A percentile compares a stretch with the other conserved stretches of the same genome.
phyloP scores from a whole-genome alignment of 352 stramenopile genomes.

The Elongisporangium undulatum region DNA sequence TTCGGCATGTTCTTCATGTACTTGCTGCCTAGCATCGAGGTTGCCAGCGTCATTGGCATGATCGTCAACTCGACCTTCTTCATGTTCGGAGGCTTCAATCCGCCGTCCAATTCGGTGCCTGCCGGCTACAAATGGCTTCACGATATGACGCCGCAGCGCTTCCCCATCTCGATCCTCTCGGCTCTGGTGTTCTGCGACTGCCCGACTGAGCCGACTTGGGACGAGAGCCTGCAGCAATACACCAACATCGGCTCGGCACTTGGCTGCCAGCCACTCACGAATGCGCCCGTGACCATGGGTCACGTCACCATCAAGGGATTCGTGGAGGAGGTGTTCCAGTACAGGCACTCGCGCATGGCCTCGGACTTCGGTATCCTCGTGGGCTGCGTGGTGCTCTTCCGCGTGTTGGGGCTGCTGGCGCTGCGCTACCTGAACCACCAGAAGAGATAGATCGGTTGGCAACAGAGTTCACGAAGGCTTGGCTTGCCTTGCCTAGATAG shows the following conservation, averaged over 20 bases:
- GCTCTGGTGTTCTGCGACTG: constrained; percentile 8
- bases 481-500: too few species aligned
- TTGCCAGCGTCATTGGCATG: constrained; percentile 22
- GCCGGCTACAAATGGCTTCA: constrained; percentile 54
- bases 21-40: constrained; percentile 16
- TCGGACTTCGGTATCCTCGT: constrained; percentile 10
- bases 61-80: constrained; percentile 27
- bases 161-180: constrained; percentile 9
- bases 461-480: too few species aligned
- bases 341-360: constrained; percentile 7
- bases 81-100: constrained; percentile 69
- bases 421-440: constrained; percentile 6
- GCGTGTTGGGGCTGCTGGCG: constrained; percentile 8
- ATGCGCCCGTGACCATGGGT: constrained; percentile 10
- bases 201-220: constrained; percentile 9
- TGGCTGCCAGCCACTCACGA: constrained; percentile 9
- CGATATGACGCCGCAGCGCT: constrained; percentile 40
- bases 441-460: too few species aligned
- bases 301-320: constrained; percentile 9
- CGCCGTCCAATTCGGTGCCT: constrained; percentile 40
- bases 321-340: constrained; percentile 11
- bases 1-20: constrained; percentile 25
- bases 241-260: constrained; percentile 9
- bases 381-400: too few species aligned
- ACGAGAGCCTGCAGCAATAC: constrained; percentile 9